phyloP scores from a whole-genome alignment of 352 stramenopile genomes.

The Phytophthora pini region DNA sequence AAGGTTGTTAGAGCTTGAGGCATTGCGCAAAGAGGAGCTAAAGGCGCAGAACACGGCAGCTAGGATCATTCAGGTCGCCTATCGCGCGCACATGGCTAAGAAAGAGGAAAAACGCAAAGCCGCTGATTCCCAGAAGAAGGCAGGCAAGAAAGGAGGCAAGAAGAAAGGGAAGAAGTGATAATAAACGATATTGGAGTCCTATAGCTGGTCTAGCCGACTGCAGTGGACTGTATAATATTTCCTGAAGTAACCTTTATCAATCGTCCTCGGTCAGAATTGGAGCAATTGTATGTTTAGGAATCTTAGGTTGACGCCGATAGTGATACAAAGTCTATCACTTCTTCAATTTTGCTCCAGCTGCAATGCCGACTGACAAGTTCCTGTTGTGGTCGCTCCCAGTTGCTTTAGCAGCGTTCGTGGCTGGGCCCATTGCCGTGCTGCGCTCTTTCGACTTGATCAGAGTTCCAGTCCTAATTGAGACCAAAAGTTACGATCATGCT shows the following conservation, averaged over 20 bases:
- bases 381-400: conserved; percentile 22
- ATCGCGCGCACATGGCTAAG: conserved; percentile 46
- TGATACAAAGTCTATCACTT: conserved; percentile 1
- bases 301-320: neutral
- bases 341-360: conserved; percentile 1
- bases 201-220: neutral
- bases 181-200: too few relatives aligned
- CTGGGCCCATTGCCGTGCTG: conserved; percentile 18
- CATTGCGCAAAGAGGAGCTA: conserved; percentile 66
- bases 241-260: neutral
- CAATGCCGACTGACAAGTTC: conserved; percentile 27
- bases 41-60: conserved; percentile 75
- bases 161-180: conserved; percentile 63
- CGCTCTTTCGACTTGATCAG: conserved; percentile 21
- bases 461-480: neutral
- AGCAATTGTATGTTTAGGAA: neutral
- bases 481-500: neutral
- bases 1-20: conserved; percentile 70
- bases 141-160: conserved; percentile 63
- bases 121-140: conserved; percentile 66
- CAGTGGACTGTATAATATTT: too few relatives aligned
- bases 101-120: conserved; percentile 74
- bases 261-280: conserved; percentile 28
- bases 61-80: conserved; percentile 74
- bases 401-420: conserved; percentile 17